phyloP scores from a whole-genome alignment of 495 filamentous ascomycete genomes.

The Penicillium canescens region DNA sequence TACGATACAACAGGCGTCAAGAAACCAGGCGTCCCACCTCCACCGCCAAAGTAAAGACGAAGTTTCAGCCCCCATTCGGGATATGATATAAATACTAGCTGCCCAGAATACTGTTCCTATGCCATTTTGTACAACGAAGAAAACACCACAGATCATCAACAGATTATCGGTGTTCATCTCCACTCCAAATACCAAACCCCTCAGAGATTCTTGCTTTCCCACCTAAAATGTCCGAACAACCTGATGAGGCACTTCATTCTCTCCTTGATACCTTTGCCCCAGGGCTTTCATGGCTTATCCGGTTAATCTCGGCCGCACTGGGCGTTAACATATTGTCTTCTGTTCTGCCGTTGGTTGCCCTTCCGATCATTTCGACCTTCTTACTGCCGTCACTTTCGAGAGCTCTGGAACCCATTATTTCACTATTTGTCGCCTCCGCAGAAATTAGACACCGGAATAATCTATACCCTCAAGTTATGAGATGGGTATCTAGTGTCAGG shows the following conservation, averaged over 20 bases:
- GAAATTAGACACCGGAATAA: constrained; percentile 1
- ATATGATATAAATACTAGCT: too few species aligned
- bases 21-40: too few species aligned
- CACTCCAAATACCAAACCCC: background rate
- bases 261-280: constrained; percentile 3
- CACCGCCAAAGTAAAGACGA: too few species aligned
- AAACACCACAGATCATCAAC: background rate
- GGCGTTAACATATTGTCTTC: background rate
- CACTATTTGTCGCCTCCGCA: background rate
- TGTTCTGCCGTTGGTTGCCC: background rate
- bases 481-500: background rate
- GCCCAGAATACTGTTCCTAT: too few species aligned
- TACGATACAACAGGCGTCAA: too few species aligned
- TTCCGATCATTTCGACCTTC: constrained; percentile 1
- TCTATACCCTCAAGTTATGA: constrained; percentile 1
- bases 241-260: background rate
- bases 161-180: background rate
- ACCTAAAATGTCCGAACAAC: background rate
- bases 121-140: too few species aligned
- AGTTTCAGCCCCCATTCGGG: too few species aligned
- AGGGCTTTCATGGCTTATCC: background rate
- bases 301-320: background rate
- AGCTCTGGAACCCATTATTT: background rate
- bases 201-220: background rate
- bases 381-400: background rate